Evolutionary conservation across 2,329 filamentous ascomycete genomes (phyloP), one percentile per base, ranked within the genome.

Genomic region (Trichoderma polysporum): DNA sequence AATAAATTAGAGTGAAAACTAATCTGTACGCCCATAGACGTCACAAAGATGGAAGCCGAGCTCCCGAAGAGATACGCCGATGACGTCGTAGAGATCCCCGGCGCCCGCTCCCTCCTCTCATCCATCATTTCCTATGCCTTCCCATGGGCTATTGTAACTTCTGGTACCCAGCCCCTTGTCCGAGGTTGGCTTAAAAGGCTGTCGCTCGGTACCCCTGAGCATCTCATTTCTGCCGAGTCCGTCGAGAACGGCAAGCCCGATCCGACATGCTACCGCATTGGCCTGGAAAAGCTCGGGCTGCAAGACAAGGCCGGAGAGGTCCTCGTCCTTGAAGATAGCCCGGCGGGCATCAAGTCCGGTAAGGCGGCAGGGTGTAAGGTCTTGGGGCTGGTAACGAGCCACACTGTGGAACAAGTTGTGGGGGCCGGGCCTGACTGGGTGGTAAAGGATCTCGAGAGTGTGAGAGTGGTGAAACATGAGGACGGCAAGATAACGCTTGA

Each of bases 121-220:
- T 77, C 83, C 35, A 84, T 97, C 49, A 90, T 91, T 69, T 77
- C 83, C 41, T 81, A 81, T 60, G 79, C 81, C 49, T 87, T 86
- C 3, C 90, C 89, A 65, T 98, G 94, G 95, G 91, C 92, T 59
- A 96, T 98, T 72, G 94, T 94, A 67, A 91, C 88, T 0, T 93
- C 90, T 1, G 91, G 91, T 49, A 92, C 90, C 2, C 76, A 80
- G 61, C 88, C 82, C 69, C 85, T 94, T 12, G 86, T 93, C 7
- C 82, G 81, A 57, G 91, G 91, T 70, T 94, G 91, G 91, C 84
- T 94, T 53, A 79, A 84, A 41, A 86, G 88, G 35, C 83, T 93
- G 68, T 79, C 83, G 41, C 85, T 94, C 62, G 86, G 90, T 15
- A 81, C 80, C 45, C 91, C 91, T 1, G 81, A 85, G 70, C 83